Conservation (phyloP, 202 grass and related monocot species). For the Saccharum hybrid region DNA sequence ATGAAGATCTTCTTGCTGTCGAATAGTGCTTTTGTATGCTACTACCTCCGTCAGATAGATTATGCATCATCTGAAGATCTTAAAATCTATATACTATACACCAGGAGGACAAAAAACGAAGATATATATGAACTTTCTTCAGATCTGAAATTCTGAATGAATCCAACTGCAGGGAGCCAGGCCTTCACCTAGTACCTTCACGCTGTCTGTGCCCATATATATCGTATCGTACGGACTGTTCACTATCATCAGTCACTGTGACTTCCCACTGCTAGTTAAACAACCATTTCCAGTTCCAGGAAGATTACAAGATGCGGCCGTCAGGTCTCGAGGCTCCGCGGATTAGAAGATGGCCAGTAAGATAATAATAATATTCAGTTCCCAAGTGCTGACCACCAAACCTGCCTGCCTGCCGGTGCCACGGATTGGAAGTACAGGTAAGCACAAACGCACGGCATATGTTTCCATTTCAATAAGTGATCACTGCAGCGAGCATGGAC, state of each 20-base stretch:
- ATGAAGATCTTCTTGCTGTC: neutral
- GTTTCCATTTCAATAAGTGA: neutral
- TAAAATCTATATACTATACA: neutral
- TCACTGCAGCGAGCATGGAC: neutral
- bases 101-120: neutral
- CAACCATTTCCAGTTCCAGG: neutral
- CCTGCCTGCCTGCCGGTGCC: neutral
- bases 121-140: neutral
- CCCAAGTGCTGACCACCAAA: neutral
- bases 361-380: neutral
- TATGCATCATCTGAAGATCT: neutral
- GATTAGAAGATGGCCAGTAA: neutral
- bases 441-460: neutral
- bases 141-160: neutral
- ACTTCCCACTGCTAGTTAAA: neutral
- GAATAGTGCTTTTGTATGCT: too few relatives aligned
- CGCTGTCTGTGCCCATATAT: neutral
- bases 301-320: neutral
- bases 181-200: neutral
- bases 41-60: neutral
- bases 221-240: neutral
- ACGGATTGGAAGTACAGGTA: neutral
- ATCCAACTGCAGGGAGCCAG: neutral
- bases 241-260: neutral
- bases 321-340: conserved; percentile 33